Evolutionary conservation across 352 stramenopile species (phyloP), one percentile per base, ranked within the genome.

Genomic region (Globisporangium paroecandrum): DNA sequence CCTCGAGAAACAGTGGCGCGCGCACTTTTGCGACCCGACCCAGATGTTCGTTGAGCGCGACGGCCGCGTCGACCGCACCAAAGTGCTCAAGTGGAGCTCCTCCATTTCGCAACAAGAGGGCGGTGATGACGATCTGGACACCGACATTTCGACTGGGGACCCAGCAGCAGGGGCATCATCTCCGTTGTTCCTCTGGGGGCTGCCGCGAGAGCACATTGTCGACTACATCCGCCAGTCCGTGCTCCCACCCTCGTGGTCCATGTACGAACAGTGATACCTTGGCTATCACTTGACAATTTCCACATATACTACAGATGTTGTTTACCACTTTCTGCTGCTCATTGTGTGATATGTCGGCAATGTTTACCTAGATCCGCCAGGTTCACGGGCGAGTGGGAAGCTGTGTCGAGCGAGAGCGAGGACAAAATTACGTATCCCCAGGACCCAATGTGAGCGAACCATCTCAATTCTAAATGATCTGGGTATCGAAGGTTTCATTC

Each of bases 221-320:
- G 82, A 90, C 36, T 94, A 87, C 68, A 91, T 94, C 59, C 81
- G 82, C 4, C 86, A 91, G 66, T 90, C 86, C 0, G 73, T 94
- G 38, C 77, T 91, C 62, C 83, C 83, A 13, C 71, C 78, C n/a
- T 81, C 77, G 20, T 91, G 81, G 79, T 72, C 70, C 55, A 83
- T 74, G 86, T 94, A 71, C 47, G 70, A 68, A 1, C 9, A n/a
- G n/a, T 13, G 24, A 38, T 43, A 20, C 29, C 15, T 20, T 18
- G 20, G 10, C 29, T 51, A n/a, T 15, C 51, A 9, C 15, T 24
- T 41, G 57, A 20, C 24, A 38, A 38, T 46, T 27, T 9, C 54
- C 20, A 32, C 15, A 22, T 24, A 38, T 54, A 51, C 4, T 18
- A 32, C 12, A 46, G 38, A 15, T 15, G 18, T 4, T 60, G 54